Evolutionary conservation across 495 filamentous ascomycete species (phyloP), one percentile per base, ranked within the genome.

Genomic region (Hypoxylon lienhwacheense): DNA sequence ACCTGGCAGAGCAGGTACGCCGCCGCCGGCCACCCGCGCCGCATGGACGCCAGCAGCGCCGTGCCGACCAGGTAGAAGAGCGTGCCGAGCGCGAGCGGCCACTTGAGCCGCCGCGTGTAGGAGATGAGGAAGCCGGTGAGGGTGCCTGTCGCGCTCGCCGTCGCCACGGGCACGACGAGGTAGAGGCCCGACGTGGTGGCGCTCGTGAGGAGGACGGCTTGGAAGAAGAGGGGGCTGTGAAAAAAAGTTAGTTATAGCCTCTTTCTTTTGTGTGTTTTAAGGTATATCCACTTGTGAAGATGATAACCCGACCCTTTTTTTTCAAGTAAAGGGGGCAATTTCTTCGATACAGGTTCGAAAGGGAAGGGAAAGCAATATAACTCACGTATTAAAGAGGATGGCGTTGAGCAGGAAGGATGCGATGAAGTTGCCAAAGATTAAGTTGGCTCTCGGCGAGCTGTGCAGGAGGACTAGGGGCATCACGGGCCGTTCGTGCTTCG

Each of bases 381-480:
- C 69, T 64, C 63, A 72, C 40, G 85, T 79, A 64, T 92, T 91
- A 70, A 91, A 92, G 35, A 87, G 66, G 58, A 89, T 80, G 12
- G 85, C 82, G 65, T 88, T 86, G 47, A 83, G 62, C 3, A 85
- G 75, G 17, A 88, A 73, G 11, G 79, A 68, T 1, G 76, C 80
- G 54, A 89, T 83, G 67, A 82, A 82, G 66, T 87, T 90, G 25
- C 79, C 78, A 55, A 89, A 81, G 37, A 90, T 79, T n/a, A 90
- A 72, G 50, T 81, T 82, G 12, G 79, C 81, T 6, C 82, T 77
- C 4, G 88, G 86, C 2, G 78, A 68, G 21, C 77, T 73, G 12
- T 70, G 70, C 2, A 92, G 61, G 1, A 90, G 72, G 11, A 76
- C 68, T 10, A 90, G 70, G 0, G 88, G 88, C 78, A 93, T 86